Evolutionary conservation across 352 stramenopile genomes (phyloP), one percentile per base, ranked within the genome.

Genomic region (Globisporangium cederbergense): DNA sequence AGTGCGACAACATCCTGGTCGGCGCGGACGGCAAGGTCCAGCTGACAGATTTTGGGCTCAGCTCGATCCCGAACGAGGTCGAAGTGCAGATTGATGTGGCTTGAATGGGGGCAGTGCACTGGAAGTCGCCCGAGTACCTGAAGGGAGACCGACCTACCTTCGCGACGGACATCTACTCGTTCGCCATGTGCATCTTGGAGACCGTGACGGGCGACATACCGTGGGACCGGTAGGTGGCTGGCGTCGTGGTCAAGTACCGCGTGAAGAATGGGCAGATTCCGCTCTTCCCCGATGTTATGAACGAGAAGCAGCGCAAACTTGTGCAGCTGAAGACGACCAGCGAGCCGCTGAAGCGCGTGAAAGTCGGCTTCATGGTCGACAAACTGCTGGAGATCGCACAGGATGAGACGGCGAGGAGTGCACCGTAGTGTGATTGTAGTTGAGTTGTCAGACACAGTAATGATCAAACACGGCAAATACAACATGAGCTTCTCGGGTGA

Each of bases 21-120:
- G 36, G 36, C 8, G 38, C 28, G 28, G 32, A 59, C 10, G 53
- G 32, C 13, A 30, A 22, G 30, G 32, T n/a, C n/a, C 22, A 59
- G 13, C 53, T 59, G 25, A 59, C 47, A 34, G 53, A 49, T 34
- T 59, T 59, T 47, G 53, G 67, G 2, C 25, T 67, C 20, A 67
- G 62, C 32, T 53, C 32, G n/a, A 47, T 49, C 8, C 32, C 20
- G 18, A 32, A 59, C 34, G 34, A 34, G 34, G n/a, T 34, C n/a
- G 53, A 59, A 8, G 34, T 59, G 34, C 34, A 47, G 34, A 34
- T 59, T 11, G 34, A 47, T n/a, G 53, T 47, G 53, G 47, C 47
- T n/a, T n/a, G 38, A 18, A 59, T 59, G 34, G 53, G 32, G 5
- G 53, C 53, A 2, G 4, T 47, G 32, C 53, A 34, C 53, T 59